These are phyloP conservation scores for Solanum commersonii DNA, from an alignment of 257 asterid species.

Conservation along the genomic window DNA sequence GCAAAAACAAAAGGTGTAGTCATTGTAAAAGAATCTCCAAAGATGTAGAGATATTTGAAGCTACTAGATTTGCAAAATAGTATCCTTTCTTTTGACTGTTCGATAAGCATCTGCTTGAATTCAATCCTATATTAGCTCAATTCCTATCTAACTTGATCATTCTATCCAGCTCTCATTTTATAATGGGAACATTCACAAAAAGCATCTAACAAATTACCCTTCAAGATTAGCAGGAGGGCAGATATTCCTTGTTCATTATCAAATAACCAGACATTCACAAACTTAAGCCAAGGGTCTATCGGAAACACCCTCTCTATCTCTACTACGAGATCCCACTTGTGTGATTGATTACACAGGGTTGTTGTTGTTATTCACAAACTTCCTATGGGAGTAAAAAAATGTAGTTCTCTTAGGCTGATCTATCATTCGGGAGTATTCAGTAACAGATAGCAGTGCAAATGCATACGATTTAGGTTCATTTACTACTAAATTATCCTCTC, in stretches of 20 bases:
- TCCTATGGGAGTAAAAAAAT: background rate
- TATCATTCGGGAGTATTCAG: background rate
- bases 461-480: background rate
- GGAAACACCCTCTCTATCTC: background rate
- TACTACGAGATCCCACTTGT: background rate
- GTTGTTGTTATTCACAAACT: background rate
- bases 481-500: background rate
- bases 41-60: background rate
- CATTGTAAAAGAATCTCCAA: background rate
- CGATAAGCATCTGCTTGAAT: background rate
- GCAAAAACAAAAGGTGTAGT: background rate
- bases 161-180: background rate
- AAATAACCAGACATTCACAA: background rate
- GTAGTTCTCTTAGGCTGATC: background rate
- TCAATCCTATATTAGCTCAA: background rate
- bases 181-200: background rate
- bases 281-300: background rate
- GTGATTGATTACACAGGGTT: background rate
- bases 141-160: background rate
- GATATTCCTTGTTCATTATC: background rate
- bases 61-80: background rate
- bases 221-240: background rate
- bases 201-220: background rate
- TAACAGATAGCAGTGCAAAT: background rate
- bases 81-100: background rate